Conservation (phyloP, 179 eudicot species). For the Silene coronaria region DNA sequence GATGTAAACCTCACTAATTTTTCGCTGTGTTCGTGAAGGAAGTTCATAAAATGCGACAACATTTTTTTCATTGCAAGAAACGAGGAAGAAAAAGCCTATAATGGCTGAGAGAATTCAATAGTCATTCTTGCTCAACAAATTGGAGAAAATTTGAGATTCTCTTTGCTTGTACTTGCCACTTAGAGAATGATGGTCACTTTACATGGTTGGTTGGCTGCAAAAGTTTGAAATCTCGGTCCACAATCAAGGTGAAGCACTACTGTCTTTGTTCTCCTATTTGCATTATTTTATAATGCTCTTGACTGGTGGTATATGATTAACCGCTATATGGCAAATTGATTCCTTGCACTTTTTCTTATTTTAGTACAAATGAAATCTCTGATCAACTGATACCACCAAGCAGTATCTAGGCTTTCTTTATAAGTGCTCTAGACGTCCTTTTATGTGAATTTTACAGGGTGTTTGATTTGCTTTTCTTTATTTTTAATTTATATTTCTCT, state of each 20-base stretch:
- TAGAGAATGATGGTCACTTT: slow-evolving; percentile 18
- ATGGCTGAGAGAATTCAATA: slow-evolving; percentile 9
- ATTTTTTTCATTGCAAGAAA: neutral
- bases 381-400: slow-evolving; percentile 13
- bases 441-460: neutral
- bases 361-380: slow-evolving; percentile 3
- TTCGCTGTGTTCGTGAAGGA: neutral
- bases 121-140: slow-evolving; percentile 12
- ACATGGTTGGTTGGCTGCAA: slow-evolving; percentile 23
- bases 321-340: slow-evolving; percentile 16
- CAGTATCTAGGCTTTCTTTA: slow-evolving; percentile 12
- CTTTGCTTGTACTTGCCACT: slow-evolving; percentile 13
- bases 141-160: slow-evolving; percentile 15
- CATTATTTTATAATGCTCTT: slow-evolving; percentile 17
- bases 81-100: neutral
- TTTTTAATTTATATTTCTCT: neutral
- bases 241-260: slow-evolving; percentile 20
- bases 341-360: slow-evolving; percentile 10
- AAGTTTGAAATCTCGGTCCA: slow-evolving; percentile 20
- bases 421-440: slow-evolving; percentile 2
- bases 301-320: slow-evolving; percentile 23
- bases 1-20: neutral
- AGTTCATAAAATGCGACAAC: neutral
- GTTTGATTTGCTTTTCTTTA: neutral
- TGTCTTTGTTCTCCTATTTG: slow-evolving; percentile 16